Base-by-base conservation (phyloP, 148 eudicot genomes). In the Fagopyrum homotropicum region DNA sequence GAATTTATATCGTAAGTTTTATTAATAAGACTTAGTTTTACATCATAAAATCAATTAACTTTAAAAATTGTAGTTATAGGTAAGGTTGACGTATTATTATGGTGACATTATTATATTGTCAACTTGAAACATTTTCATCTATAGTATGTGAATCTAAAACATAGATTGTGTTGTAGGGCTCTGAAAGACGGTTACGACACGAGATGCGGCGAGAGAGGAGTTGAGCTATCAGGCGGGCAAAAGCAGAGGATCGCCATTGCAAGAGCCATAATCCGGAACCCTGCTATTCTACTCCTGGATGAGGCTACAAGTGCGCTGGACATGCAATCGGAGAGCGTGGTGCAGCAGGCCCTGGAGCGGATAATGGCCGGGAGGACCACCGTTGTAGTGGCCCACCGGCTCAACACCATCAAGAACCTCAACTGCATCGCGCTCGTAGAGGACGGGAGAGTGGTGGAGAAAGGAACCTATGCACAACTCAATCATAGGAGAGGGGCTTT, bases 271-370 rank as follows among this genome's bases (percentile, higher is more conserved):
- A 81, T 93, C 4, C 76, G 98, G 4, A 85, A 89, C 75, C 98
- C 97, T 1, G 85, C 77, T 0, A 87, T 91, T 30, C 61, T 91
- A 54, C 55, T 93, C 5, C 86, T 93, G 19, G 98, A 91, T 51
- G 98, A 91, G 77, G 98, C 97, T 0, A 93, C 97, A 0, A 93
- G 98, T 75, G 98, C 98, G 3, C 85, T 93, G 7, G 98, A 93
- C 75, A 77, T 87, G 45, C 89, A 88, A 17, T 93, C 98, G 0
- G 98, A 93, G 83, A 92, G 85, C 61, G 68, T 84, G 6, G 97
- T 93, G 78, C 98, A 91, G 69, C 89, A 93, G 54, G 98, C 98
- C 0, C 74, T 93, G 75, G 90, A 89, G 73, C 74, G 86, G 16
- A 80, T 91, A 79, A 91, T 91, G 97, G 85, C 89, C 2, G 90